Evolutionary conservation across 1,284 basidiomycete species (phyloP), one percentile per base, ranked within the genome.

Genomic region (Apiotrichum veenhuisii): DNA sequence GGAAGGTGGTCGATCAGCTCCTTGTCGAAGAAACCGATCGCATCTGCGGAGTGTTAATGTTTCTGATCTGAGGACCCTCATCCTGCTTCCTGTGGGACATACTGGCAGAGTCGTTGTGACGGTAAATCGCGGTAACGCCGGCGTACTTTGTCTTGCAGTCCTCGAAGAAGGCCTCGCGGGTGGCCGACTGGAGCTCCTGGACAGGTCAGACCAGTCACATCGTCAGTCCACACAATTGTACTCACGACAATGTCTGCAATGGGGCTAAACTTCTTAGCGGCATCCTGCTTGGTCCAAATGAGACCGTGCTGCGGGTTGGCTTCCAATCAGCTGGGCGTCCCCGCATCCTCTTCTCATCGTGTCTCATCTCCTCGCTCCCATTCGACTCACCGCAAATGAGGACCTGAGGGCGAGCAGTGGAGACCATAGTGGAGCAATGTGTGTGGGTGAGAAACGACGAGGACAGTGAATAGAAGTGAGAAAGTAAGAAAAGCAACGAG

Each of bases 271-370:
- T 91, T 80, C 43, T 82, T 75, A 53, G 84, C 79, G 50, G 85
- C 81, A 64, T 92, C 88, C 36, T 88, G 81, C 59, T 87, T 83
- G 0, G 89, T 88, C 89, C 89, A 92, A 41, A 85, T 81, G 55
- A 92, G 83, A 60, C 83, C 78, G 57, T 58, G 64, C 50, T 64
- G 55, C 34, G 67, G 65, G 68, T 73, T 68, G 54, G 67, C 69
- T 67, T 38, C n/a, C 2, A 8, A 12, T 22, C 40, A 22, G n/a
- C 20, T 9, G 11, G 9, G 9, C 15, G 14, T 14, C 11, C 9
- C 36, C 11, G 36, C 33, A 34, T 34, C 14, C 34, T 36, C 4
- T 36, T 36, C 34, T 11, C 34, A 38, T 8, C 14, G 15, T n/a
- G 15, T 38, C 37, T 18, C 37, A 8, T n/a, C n/a, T n/a, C n/a